Evolutionary conservation across 805 yeast genomes (phyloP), one percentile per base, ranked within the genome.

Genomic region (Candida xyloterini): DNA sequence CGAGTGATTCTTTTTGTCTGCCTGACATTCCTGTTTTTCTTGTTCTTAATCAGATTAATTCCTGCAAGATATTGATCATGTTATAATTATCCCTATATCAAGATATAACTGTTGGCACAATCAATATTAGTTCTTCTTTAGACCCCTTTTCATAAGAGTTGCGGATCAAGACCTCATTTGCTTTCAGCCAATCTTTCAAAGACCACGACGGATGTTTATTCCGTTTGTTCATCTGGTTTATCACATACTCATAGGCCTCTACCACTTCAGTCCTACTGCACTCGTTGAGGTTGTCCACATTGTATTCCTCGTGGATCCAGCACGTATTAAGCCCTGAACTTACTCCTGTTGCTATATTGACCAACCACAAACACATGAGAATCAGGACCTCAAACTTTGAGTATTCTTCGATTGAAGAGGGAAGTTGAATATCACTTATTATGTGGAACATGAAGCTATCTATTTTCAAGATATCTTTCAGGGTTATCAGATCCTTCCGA

Each of bases 51-150:
- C 13, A 48, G 65, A 31, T 33, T 61, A 27, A 52, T 60, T 6
- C 65, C 65, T 5, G 63, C 60, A 7, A 71, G 63, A 5, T 75
- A 66, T 21, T 46, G 23, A 22, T 5, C 13, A 16, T 10, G 14
- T 22, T 21, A n/a, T 5, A 15, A 13, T 15, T n/a, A 11, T 31
- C 2, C 14, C 16, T 23, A 15, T 21, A 23, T 5, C 16, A 15
- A 8, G 4, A 40, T 25, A 48, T 9, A 7, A 25, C 7, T 15
- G 48, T 45, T 15, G 60, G 60, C 10, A 32, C 38, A 2, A 58
- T 50, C 15, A 58, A 30, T 8, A 58, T 34, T 2, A 56, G 51
- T 29, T 58, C 63, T 11, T 38, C 15, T 14, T 22, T 37, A 21
- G 56, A 47, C 3, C 63, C 62, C 34, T 57, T 58, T 33, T 52